These are phyloP conservation scores for Symbiodinium pilosum DNA, from an alignment of 73 alveolate species.

Conservation along the genomic window DNA sequence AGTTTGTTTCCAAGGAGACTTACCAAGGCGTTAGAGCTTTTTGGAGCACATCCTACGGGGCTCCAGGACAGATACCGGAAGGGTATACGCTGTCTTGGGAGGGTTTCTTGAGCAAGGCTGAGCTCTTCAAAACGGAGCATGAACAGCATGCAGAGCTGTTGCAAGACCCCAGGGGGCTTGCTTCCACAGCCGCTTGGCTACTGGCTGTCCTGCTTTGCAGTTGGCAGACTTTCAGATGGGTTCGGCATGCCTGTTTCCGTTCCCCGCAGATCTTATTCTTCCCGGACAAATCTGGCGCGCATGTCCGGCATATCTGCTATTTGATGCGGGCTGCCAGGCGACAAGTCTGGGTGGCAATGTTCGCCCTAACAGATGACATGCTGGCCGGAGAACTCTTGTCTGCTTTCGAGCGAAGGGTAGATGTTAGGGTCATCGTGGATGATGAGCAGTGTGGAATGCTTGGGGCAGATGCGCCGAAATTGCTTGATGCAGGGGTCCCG, in stretches of 20 bases:
- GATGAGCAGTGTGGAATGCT: constrained; percentile 47
- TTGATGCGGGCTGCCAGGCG: background rate
- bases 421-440: constrained; percentile 64
- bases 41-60: background rate
- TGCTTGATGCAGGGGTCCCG: constrained; percentile 37
- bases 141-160: background rate
- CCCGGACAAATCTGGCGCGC: constrained; percentile 29
- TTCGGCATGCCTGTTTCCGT: background rate
- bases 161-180: constrained; percentile 9
- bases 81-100: background rate
- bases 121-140: background rate
- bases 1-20: background rate
- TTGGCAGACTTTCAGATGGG: background rate
- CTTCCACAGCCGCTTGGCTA: constrained; percentile 27
- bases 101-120: background rate
- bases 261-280: constrained; percentile 45
- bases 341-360: constrained; percentile 78
- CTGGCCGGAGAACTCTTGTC: constrained; percentile 22
- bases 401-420: constrained; percentile 45
- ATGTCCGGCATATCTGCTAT: constrained; percentile 49
- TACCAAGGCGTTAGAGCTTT: background rate
- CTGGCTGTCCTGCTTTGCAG: background rate
- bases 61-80: background rate
- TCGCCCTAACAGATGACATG: constrained; percentile 68
- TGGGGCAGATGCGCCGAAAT: constrained; percentile 33